Percentiles rank a stretch among this genome's conserved stretches.
Conservation (phyloP, 805 yeast species). For the Barnettozyma sucrosica region DNA sequence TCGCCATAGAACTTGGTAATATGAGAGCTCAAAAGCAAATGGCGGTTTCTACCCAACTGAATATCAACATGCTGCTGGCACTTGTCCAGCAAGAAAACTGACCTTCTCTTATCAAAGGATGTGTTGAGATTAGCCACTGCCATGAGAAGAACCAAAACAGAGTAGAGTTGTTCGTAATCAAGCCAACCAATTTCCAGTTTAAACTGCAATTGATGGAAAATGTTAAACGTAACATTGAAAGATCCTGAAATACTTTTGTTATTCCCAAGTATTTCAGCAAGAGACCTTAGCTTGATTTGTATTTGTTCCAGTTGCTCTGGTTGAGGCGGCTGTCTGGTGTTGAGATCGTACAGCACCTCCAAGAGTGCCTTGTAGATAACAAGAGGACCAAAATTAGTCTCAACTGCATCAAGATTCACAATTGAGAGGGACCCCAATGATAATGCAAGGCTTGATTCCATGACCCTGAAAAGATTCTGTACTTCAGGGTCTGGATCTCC, state of each 20-base stretch:
- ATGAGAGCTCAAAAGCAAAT: background rate
- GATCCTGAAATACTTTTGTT: background rate
- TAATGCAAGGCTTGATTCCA: slow-evolving; percentile 3
- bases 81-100: slow-evolving; percentile 6
- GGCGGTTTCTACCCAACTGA: background rate
- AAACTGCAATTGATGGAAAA: background rate
- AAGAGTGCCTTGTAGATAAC: background rate
- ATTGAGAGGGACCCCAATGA: slow-evolving; percentile 1
- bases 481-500: slow-evolving; percentile 5
- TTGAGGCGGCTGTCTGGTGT: background rate
- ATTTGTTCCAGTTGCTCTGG: background rate
- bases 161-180: slow-evolving; percentile 6
- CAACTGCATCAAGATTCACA: background rate
- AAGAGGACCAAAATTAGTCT: slow-evolving; percentile 1
- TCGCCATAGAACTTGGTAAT: background rate
- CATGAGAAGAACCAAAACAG: slow-evolving; percentile 8
- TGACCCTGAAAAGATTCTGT: slow-evolving; percentile 5
- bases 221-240: background rate
- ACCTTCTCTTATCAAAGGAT: slow-evolving; percentile 21
- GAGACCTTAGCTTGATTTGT: slow-evolving; percentile 2
- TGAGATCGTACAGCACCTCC: slow-evolving; percentile 3
- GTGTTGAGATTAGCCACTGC: slow-evolving; percentile 12
- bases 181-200: slow-evolving; percentile 6
- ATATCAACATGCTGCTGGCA: slow-evolving; percentile 2
- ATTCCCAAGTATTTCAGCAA: slow-evolving; percentile 6